Percentiles rank a stretch among this genome's conserved stretches.
phyloP scores from a whole-genome alignment of 1,284 basidiomycete species.

The Ustilago nuda region DNA sequence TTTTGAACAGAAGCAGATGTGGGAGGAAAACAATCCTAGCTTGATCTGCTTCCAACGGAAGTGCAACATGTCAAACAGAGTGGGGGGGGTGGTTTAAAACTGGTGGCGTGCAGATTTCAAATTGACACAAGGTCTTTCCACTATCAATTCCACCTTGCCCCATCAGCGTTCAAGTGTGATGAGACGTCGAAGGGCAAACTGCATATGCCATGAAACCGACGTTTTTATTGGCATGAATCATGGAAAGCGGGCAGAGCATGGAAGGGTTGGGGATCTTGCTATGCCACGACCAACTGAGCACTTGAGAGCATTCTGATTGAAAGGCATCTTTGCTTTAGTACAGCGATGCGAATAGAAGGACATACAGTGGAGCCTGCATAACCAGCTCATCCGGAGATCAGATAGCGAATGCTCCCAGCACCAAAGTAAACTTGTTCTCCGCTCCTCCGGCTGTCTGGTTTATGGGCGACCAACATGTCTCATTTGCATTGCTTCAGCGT shows the following conservation, averaged over 20 bases:
- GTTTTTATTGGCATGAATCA: constrained; percentile 1
- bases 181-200: background rate
- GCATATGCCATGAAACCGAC: constrained; percentile 2
- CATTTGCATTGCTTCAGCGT: background rate
- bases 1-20: background rate
- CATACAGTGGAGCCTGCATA: too few species aligned
- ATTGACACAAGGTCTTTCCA: background rate
- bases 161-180: too few species aligned
- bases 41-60: constrained; percentile 5
- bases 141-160: background rate
- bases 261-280: background rate
- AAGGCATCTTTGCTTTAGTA: too few species aligned
- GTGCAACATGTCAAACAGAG: background rate
- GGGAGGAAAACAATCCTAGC: background rate
- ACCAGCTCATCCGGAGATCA: background rate
- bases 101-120: constrained; percentile 6
- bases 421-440: background rate
- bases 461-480: background rate
- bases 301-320: too few species aligned
- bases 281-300: background rate
- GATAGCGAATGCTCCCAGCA: background rate
- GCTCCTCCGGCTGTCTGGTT: too few species aligned
- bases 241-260: background rate
- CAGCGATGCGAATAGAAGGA: too few species aligned
- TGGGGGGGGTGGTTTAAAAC: constrained; percentile 3